Conservation (phyloP, 768 basidiomycete genomes). For the Cubamyces sp. region DNA sequence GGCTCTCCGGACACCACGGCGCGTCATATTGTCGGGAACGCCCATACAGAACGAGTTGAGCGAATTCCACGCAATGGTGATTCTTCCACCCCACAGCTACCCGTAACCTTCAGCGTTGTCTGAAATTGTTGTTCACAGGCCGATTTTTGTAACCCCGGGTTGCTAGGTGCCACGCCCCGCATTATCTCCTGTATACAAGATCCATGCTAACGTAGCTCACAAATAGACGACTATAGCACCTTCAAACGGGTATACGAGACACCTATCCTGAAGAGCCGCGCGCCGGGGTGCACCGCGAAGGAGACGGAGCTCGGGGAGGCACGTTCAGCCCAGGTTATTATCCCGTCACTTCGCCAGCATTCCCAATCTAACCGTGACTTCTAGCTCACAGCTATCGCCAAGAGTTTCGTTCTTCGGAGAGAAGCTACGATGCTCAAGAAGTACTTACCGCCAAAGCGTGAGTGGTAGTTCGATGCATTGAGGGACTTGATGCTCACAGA, state of each 20-base stretch:
- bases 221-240: constrained; percentile 69
- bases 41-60: constrained; percentile 96
- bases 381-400: constrained; percentile 73
- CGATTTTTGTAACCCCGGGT: constrained; percentile 92
- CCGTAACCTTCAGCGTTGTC: not conserved
- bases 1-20: constrained; percentile 68
- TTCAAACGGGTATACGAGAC: constrained; percentile 84
- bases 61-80: constrained; percentile 96
- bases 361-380: not conserved
- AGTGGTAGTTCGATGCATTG: constrained; percentile 29
- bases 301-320: constrained; percentile 80
- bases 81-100: not conserved
- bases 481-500: too few relatives aligned
- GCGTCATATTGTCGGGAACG: constrained; percentile 93
- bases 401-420: constrained; percentile 89
- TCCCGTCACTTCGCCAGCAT: not conserved
- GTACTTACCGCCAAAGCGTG: constrained; percentile 91
- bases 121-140: constrained; percentile 48
- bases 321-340: constrained; percentile 70
- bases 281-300: constrained; percentile 70
- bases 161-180: constrained; percentile 59
- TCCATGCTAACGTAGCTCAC: not conserved
- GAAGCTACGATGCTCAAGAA: constrained; percentile 82
- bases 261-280: constrained; percentile 86
- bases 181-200: too few relatives aligned